Conservation (phyloP, 129 eudicot species). For the Artemisia annua region DNA sequence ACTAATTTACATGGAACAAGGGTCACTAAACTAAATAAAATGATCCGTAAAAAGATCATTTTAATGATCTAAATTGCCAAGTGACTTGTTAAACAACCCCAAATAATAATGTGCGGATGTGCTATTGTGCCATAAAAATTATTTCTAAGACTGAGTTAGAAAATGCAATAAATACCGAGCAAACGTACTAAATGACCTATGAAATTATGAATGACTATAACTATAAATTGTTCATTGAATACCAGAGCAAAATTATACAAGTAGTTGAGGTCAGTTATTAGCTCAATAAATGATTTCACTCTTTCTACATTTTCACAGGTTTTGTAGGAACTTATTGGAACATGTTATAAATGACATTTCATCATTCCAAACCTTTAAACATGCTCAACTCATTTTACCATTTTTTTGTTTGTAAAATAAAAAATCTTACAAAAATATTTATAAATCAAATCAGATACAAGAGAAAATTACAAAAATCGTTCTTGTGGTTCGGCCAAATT, state of each 20-base stretch:
- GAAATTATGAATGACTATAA: constrained; percentile 25
- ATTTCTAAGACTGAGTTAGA: constrained; percentile 5
- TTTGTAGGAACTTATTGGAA: constrained; percentile 15
- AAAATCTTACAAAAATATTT: background rate
- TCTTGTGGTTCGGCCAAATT: too few species aligned
- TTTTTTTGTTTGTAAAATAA: background rate
- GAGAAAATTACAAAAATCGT: too few species aligned
- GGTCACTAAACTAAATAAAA: background rate
- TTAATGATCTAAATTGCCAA: too few species aligned
- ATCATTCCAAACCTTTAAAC: background rate
- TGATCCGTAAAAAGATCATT: too few species aligned
- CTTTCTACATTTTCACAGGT: constrained; percentile 23
- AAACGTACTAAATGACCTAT: constrained; percentile 32
- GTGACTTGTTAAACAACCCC: background rate
- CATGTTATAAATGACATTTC: constrained; percentile 16
- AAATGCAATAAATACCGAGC: constrained; percentile 28
- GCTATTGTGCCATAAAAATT: too few species aligned
- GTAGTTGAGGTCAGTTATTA: constrained; percentile 31
- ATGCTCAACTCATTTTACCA: too few species aligned
- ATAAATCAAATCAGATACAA: background rate
- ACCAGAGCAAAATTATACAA: constrained; percentile 5
- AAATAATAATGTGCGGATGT: background rate
- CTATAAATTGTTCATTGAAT: constrained; percentile 5
- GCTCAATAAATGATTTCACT: constrained; percentile 28
- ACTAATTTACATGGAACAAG: too few species aligned